These are phyloP conservation scores for Geotrichum fermentans DNA, from an alignment of 1,139 yeast genomes.

Conservation along the genomic window DNA sequence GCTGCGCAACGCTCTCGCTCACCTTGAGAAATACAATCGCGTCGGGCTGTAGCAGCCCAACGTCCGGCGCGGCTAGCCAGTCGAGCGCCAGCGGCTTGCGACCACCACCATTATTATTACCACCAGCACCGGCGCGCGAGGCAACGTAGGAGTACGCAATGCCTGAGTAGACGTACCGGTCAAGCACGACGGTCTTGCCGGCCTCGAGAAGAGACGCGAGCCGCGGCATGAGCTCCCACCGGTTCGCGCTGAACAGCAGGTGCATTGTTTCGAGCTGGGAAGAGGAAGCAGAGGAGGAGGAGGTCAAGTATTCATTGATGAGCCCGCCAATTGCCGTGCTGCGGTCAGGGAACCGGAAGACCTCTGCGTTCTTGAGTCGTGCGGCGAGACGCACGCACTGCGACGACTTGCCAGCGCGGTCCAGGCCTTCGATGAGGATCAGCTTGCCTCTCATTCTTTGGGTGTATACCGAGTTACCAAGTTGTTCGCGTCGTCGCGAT, in stretches of 20 bases:
- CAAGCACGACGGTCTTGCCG: slow-evolving; percentile 66
- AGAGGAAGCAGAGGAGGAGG: slow-evolving; percentile 33
- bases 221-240: slow-evolving; percentile 75
- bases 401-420: slow-evolving; percentile 91
- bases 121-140: slow-evolving; percentile 52
- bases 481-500: too few relatives aligned
- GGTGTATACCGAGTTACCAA: neutral
- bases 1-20: slow-evolving; percentile 44
- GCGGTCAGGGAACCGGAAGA: slow-evolving; percentile 82
- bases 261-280: slow-evolving; percentile 64
- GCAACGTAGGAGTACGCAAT: slow-evolving; percentile 63
- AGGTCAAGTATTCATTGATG: slow-evolving; percentile 65
- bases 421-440: slow-evolving; percentile 86
- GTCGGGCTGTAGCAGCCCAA: slow-evolving; percentile 86
- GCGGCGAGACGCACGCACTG: slow-evolving; percentile 56
- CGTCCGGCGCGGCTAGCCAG: slow-evolving; percentile 81
- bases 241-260: slow-evolving; percentile 81
- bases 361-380: slow-evolving; percentile 41
- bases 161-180: slow-evolving; percentile 89
- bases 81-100: slow-evolving; percentile 47
- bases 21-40: slow-evolving; percentile 71
- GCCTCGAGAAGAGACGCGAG: slow-evolving; percentile 45
- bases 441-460: slow-evolving; percentile 57
- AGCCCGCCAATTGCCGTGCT: slow-evolving; percentile 73
- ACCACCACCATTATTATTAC: slow-evolving; percentile 39